A percentile compares a stretch with the other conserved stretches of the same genome.
phyloP scores from a whole-genome alignment of 768 basidiomycete species.

The Boletus reticuloceps region DNA sequence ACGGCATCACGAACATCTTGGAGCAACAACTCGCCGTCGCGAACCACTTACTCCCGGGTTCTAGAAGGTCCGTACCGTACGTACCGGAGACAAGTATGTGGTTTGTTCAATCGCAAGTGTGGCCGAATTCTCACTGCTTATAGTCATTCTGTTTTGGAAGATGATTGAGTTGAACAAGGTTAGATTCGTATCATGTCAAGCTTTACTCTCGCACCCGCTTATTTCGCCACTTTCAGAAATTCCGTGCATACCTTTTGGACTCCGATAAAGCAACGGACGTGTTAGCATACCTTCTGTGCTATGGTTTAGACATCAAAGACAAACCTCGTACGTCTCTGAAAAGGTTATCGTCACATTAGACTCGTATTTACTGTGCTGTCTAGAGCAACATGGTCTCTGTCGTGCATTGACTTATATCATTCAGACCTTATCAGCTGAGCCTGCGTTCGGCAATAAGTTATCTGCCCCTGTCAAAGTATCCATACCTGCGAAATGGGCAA shows the following conservation, averaged over 20 bases:
- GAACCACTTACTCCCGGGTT: constrained; percentile 79
- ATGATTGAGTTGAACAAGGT: constrained; percentile 93
- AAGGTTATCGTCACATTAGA: background rate
- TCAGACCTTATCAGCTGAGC: constrained; percentile 86
- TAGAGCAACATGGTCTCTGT: constrained; percentile 90
- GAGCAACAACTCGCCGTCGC: constrained; percentile 74
- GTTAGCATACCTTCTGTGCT: constrained; percentile 75
- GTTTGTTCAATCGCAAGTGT: background rate
- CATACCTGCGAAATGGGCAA: constrained; percentile 75
- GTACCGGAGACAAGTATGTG: constrained; percentile 76
- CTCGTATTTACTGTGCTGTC: constrained; percentile 4
- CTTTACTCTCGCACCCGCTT: background rate
- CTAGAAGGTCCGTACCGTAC: constrained; percentile 79
- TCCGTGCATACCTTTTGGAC: constrained; percentile 76
- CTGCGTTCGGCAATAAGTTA: constrained; percentile 69
- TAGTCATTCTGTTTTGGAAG: constrained; percentile 87
- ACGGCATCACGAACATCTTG: constrained; percentile 65
- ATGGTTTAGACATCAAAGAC: constrained; percentile 87
- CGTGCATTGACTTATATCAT: constrained; percentile 88
- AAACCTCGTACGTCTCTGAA: constrained; percentile 67
- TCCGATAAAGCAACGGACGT: constrained; percentile 78
- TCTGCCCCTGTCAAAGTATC: constrained; percentile 60
- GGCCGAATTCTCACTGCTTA: constrained; percentile 5
- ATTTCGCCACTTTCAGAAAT: constrained; percentile 63
- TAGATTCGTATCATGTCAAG: constrained; percentile 4